These are phyloP conservation scores for Triticum aestivum DNA, from an alignment of 176 grass and related monocot species.

Conservation along the genomic window IWGSC_CS_RefSeq_v2.1 NC_057806.1:66288977-66289476, in stretches of 20 bases:
- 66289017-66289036: conserved; percentile 5
- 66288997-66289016: conserved; percentile 27
- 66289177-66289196: conserved; percentile 80
- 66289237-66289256: conserved; percentile 65
- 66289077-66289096: conserved; percentile 96
- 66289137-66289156: conserved; percentile 67
- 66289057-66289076: conserved; percentile 88
- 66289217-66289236: conserved; percentile 82
- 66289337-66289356: conserved; percentile 83
- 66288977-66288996: conserved; percentile 24
- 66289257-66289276: conserved; percentile 85
- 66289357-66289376: conserved; percentile 67
- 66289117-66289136: conserved; percentile 66
- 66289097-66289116: conserved; percentile 88
- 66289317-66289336: conserved; percentile 75
- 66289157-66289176: conserved; percentile 73
- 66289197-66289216: conserved; percentile 79
- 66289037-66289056: conserved; percentile 37
- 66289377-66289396: conserved; percentile 46
- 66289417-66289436: conserved; percentile 59
- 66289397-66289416: conserved; percentile 50
- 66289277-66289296: conserved; percentile 72
- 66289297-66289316: conserved; percentile 51
- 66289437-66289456: conserved; percentile 67
- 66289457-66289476: conserved; percentile 50